Evolutionary conservation across 192 early-diverging fungal species (phyloP), one percentile per base, ranked within the genome.

Genomic region (Gonapodya sp.): DNA sequence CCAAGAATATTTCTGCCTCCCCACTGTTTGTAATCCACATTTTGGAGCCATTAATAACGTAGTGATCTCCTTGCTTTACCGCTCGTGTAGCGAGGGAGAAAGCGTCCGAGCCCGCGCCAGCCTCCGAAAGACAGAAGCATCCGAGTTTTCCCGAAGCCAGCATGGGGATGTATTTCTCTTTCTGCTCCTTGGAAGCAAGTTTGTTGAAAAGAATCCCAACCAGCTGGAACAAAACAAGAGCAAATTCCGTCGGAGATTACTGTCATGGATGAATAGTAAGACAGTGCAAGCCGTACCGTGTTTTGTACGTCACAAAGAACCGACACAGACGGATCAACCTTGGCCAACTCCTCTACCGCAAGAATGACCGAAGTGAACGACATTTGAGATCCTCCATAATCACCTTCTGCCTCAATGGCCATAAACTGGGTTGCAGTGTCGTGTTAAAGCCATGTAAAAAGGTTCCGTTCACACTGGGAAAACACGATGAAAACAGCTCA

Each of bases 1-100:
- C 95, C 37, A 99, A 88, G 88, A 98, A 99, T 82, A 97, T 91
- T 36, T 94, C 96, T 80, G 96, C 95, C 83, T 99, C 97, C 79
- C 86, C 89, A 24, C 95, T 96, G 92, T 99, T 96, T 81, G 95
- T 95, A 85, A 96, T 96, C 75, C 75, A 77, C 75, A 77, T 77
- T 34, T 77, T 77, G 75, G 75, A 32, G 2, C 75, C 75, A 33
- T 34, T 77, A 8, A 77, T 18, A 33, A 34, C 34, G 31, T 77
- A 99, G 85, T 97, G 88, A 85, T 96, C 94, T 80, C 93, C 96
- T 74, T 96, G 87, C 82, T 94, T 94, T 37, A 89, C 89, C 30
- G 97, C 97, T 2, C 89, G 90, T 33, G 95, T 96, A 85, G 92
- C 86, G 34, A 98, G 88, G 18, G 95, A 93, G 88, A 97, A 98